phyloP scores from a whole-genome alignment of 2,329 filamentous ascomycete genomes.

The Colletotrichum sublineola region DNA sequence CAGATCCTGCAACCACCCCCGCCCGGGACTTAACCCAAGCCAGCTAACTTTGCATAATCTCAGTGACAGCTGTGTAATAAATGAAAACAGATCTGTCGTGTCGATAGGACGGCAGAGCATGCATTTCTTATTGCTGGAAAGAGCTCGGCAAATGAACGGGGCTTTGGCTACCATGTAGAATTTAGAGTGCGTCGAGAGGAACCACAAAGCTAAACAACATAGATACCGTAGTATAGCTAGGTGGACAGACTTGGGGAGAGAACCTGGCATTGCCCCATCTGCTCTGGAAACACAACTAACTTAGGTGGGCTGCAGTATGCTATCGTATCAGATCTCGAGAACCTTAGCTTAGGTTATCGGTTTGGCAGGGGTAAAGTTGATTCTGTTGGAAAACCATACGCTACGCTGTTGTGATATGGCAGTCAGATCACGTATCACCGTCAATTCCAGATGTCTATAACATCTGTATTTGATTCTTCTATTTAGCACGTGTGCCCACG shows the following conservation, averaged over 20 bases:
- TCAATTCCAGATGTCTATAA: neutral
- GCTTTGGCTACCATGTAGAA: constrained; percentile 6
- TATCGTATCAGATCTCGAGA: neutral
- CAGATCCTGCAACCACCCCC: neutral
- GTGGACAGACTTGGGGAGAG: neutral
- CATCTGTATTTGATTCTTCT: neutral
- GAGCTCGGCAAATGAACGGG: neutral
- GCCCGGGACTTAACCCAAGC: neutral
- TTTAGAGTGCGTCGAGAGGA: neutral
- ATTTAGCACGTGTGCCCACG: neutral
- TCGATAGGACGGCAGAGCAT: neutral
- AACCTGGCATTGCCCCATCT: constrained; percentile 3
- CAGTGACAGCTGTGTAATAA: neutral
- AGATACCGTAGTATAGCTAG: neutral
- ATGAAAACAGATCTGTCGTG: neutral
- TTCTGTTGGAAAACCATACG: neutral
- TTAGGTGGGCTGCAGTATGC: constrained; percentile 1
- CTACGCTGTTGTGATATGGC: neutral
- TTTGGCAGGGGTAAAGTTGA: neutral
- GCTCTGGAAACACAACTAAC: neutral
- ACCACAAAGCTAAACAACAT: neutral
- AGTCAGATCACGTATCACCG: neutral
- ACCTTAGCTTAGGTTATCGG: neutral
- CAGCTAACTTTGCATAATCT: neutral
- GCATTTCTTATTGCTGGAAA: neutral